Base-by-base conservation (phyloP, 805 yeast genomes). In the Monosporozyma solicola region DNA sequence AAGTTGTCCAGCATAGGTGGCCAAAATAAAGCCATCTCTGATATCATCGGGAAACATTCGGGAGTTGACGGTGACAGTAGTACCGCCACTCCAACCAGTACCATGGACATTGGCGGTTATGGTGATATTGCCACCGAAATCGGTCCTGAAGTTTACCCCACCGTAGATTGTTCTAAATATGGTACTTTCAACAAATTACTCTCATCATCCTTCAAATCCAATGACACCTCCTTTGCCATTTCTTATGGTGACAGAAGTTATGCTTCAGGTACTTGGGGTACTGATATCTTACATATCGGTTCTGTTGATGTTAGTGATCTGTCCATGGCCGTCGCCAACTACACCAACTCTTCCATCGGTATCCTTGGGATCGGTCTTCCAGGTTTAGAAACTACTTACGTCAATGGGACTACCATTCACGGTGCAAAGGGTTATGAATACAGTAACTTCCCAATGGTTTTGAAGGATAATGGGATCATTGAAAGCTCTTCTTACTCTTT, bases 311-410 rank as follows among this genome's bases (percentile, higher is more conserved):
- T 74, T 48, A 55, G 58, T 2, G 61, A 57, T 20, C 46, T 60
- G n/a, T 55, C 61, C 9, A 61, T 67, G 51, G 73, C 68, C 5
- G 59, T 68, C 31, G 59, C 64, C 5, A 66, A 67, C 16, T 60
- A 56, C 48, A 67, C 73, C 1, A 59, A 62, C 29, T 72, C 73
- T 5, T 56, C 65, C 3, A 68, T 71, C 60, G 74, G 74, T 53
- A 68, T 88, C 54, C 80, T 82, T 48, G 80, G 78, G 48, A 66
- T 75, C 11, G 71, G 77, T 3, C 74, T 83, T 31, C 70, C 78
- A 11, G 84, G 80, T 25, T 75, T 85, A 52, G 95, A 89, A 66
- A 73, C 78, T 3, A 84, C 90, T 2, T 70, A 70, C 55, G 62
- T 74, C 3, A 68, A 70, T 35, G 41, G 27, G 11, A 5, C 22